A percentile compares a stretch with the other conserved stretches of the same genome.
Conservation (phyloP, 176 grass and related monocot species). For the Carex parvula region DNA sequence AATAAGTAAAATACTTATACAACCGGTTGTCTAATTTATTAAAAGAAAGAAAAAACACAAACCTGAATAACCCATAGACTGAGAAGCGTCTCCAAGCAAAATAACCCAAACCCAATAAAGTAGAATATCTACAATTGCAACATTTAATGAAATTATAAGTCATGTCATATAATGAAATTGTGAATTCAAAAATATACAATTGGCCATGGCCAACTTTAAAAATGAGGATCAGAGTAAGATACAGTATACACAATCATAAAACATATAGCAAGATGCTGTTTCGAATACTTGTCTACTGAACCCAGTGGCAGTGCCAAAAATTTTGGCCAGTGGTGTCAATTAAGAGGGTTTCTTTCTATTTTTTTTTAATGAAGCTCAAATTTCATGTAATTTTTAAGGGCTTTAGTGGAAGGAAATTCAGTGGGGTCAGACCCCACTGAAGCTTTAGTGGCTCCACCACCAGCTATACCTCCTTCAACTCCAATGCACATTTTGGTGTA, state of each 20-base stretch:
- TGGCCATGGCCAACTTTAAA: not conserved
- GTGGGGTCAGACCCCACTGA: not conserved
- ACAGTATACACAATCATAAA: slow-evolving; percentile 2
- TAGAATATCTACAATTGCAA: slow-evolving; percentile 67
- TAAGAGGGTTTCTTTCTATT: not conserved
- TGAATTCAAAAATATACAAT: not conserved
- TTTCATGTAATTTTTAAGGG: not conserved
- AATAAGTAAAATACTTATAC: not conserved
- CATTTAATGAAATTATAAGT: slow-evolving; percentile 18
- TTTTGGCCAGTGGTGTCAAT: not conserved
- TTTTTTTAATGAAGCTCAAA: not conserved
- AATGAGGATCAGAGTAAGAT: not conserved
- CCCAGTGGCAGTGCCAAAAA: not conserved
- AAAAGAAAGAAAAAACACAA: slow-evolving; percentile 34
- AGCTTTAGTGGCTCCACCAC: not conserved
- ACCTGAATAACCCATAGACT: slow-evolving; percentile 95
- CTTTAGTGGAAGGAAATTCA: not conserved
- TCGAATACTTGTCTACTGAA: not conserved
- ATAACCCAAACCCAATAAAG: slow-evolving; percentile 75
- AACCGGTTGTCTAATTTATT: not conserved
- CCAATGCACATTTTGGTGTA: not conserved
- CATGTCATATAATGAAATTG: not conserved
- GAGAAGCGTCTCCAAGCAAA: slow-evolving; percentile 86
- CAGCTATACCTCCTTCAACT: not conserved
- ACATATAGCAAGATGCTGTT: not conserved